phyloP scores from a whole-genome alignment of 176 grass and related monocot species.

The bread wheat (Triticum aestivum) region IWGSC_CS_RefSeq_v2.1 NC_057802.1:184297474-184297973 shows the following conservation, averaged over 20 bases:
- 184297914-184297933: constrained; percentile 26
- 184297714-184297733: background rate
- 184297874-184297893: constrained; percentile 1
- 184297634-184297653: constrained; percentile 41
- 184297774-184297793: background rate
- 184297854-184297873: background rate
- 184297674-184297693: constrained; percentile 33
- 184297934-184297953: background rate
- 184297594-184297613: constrained; percentile 65
- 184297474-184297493: constrained; percentile 76
- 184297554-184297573: constrained; percentile 35
- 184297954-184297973: background rate
- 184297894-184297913: background rate
- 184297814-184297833: constrained; percentile 10
- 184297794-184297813: background rate
- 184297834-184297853: background rate
- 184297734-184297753: background rate
- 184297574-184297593: constrained; percentile 51
- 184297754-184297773: background rate
- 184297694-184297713: constrained; percentile 15
- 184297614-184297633: constrained; percentile 69
- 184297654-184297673: constrained; percentile 69
- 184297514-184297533: constrained; percentile 50
- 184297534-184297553: constrained; percentile 39
- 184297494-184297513: constrained; percentile 74